These are phyloP conservation scores for Tylopilus vinaceipallidus DNA, from an alignment of 768 basidiomycete species.

Conservation along the genomic window DNA sequence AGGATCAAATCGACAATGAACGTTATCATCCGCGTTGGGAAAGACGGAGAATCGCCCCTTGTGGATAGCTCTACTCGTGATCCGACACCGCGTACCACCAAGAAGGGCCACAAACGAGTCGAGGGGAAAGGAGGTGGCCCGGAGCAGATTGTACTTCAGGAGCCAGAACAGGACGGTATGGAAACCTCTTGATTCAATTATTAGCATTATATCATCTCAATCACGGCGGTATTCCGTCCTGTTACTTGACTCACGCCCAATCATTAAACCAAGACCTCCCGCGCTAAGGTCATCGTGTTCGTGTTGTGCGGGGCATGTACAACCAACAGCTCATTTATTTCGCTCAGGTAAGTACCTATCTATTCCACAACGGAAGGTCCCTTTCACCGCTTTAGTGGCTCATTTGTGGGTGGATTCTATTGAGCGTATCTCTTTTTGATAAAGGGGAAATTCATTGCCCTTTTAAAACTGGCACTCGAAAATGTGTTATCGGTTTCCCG, in stretches of 20 bases:
- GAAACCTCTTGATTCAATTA: slow-evolving; percentile 24
- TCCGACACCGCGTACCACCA: neutral
- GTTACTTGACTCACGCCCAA: neutral
- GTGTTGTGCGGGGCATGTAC: too few species aligned
- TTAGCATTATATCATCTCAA: neutral
- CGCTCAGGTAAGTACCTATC: neutral
- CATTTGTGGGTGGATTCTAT: neutral
- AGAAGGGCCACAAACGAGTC: slow-evolving; percentile 7
- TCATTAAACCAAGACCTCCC: too few species aligned
- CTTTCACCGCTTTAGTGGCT: neutral
- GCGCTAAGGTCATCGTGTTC: too few species aligned
- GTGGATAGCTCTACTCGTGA: slow-evolving; percentile 3
- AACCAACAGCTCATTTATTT: neutral
- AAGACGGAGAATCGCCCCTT: slow-evolving; percentile 44
- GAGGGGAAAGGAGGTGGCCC: slow-evolving; percentile 10
- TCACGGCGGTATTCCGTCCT: neutral
- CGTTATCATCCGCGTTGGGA: slow-evolving; percentile 59
- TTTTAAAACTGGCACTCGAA: neutral
- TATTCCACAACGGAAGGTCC: neutral
- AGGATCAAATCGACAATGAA: slow-evolving; percentile 70
- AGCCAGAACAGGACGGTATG: slow-evolving; percentile 44
- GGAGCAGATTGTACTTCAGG: slow-evolving; percentile 36
- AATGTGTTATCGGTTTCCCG: neutral
- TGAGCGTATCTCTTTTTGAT: neutral
- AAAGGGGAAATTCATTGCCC: neutral